Evolutionary conservation across 2,329 filamentous ascomycete species (phyloP), one percentile per base, ranked within the genome.

Genomic region (Paraconiothyrium sp.): DNA sequence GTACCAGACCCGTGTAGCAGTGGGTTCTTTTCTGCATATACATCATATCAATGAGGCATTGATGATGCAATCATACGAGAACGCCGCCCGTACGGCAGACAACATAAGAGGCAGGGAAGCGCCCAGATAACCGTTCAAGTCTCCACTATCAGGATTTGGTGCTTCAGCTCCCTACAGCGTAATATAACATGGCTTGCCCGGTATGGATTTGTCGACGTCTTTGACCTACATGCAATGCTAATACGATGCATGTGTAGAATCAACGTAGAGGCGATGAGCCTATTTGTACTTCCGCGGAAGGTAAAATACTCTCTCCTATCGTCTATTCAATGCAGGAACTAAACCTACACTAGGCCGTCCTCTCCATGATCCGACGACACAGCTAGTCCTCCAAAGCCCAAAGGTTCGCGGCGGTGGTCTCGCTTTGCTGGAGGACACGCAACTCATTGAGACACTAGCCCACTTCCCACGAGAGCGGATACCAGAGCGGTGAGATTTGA

Each of bases 391-490:
- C 34, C 69, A 68, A 22, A 57, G 60, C 4, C 32, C 52, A 13
- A 48, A 30, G 20, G 22, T 58, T 24, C 48, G 56, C 8, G 74
- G 74, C 27, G 76, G 77, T 20, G 82, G 82, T 9, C 75, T 85
- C 4, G 77, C 80, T 1, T 75, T 84, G 1, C 76, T 89, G 0
- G 81, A 85, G 62, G 86, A 88, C 67, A 87, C 85, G n/a, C 85
- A 88, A 55, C 71, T 89, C n/a, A 84, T 89, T 60, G 86, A 89
- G 63, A 83, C 85, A 0, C 76, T 89, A 0, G 83, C 87, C 1
- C 87, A 89, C 69, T 89, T 89, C 68, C 83, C 86, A 60, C 82
- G 86, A 7, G 87, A 89, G 74, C 79, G 88, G 24, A 89, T 89
- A 20, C 87, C 87, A 0, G 87, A 89, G 72, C 77, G 76, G 35